Evolutionary conservation across 768 basidiomycete genomes (phyloP), one percentile per base, ranked within the genome.

Genomic region (Dendrothele bispora): DNA sequence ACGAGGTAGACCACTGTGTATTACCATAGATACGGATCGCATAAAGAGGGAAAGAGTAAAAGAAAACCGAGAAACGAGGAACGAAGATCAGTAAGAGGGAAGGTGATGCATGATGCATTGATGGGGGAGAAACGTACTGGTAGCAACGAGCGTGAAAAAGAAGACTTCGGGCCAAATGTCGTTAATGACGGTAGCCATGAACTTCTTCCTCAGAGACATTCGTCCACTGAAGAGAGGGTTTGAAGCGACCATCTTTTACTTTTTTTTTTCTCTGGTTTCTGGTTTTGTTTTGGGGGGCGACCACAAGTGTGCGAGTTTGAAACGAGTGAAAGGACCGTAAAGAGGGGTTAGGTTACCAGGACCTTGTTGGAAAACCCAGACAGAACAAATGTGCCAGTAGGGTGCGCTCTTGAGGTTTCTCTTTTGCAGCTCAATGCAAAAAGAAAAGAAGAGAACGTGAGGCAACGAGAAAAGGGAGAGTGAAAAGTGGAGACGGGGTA

Each of bases 131-230:
- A 8, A 58, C 70, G 20, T 57, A 84, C 83, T 79, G 1, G 77
- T 71, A 2, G 83, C 77, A n/a, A 86, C 59, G 4, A 72, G 60
- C 0, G 77, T 72, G 66, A 87, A 86, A 68, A 86, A 83, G 1
- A 77, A 28, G 17, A 78, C 75, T 53, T 83, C 79, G 2, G 79
- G 79, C 79, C 79, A 84, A n/a, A 82, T 80, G 59, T 82, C 80
- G 55, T 83, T 82, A 46, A 83, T 65, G 48, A 85, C 79, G 15
- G 73, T 75, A 1, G 71, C 66, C 44, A 62, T 57, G 51, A 73
- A 68, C 56, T 70, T 72, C 51, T 66, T 47, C 36, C 46, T 66
- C 46, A 66, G 46, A 26, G 62, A 56, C 55, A 59, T 64, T 18
- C 59, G 55, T 15, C 64, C 64, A 5, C 46, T 51, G 51, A 68